Evolutionary conservation across 2,329 filamentous ascomycete genomes (phyloP).

Genomic region (Alternaria sp.): DNA sequence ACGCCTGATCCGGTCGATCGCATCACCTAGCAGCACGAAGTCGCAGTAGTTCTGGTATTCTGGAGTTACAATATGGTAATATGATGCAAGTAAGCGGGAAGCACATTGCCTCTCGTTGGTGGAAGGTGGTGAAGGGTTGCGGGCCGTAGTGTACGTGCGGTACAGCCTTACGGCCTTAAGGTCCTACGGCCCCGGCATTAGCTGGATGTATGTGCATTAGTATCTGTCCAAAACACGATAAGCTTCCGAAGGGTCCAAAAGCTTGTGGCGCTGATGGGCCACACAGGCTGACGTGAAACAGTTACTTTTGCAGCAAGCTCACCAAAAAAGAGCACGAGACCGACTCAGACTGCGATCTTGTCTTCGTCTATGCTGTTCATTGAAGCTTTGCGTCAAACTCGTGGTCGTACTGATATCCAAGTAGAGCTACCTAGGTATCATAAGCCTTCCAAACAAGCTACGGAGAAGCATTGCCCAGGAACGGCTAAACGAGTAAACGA

Average conservation of each 20-base stretch:
- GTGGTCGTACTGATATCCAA: background rate
- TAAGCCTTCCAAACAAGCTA: background rate
- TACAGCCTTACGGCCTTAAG: background rate
- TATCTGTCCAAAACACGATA: background rate
- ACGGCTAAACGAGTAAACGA: background rate
- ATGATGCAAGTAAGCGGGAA: background rate
- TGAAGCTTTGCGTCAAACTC: background rate
- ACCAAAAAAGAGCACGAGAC: background rate
- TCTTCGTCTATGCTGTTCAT: fast-evolving
- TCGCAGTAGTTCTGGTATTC: background rate
- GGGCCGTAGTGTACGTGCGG: background rate
- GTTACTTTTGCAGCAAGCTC: background rate
- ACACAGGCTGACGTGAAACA: background rate
- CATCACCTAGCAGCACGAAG: background rate
- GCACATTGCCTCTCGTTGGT: background rate
- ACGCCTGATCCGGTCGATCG: background rate
- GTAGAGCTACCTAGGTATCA: background rate
- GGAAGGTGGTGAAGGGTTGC: background rate
- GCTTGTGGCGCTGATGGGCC: background rate
- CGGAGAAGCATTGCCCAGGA: background rate
- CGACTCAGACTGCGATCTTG: fast-evolving
- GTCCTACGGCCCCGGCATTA: background rate
- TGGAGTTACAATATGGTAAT: background rate
- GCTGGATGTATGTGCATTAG: background rate
- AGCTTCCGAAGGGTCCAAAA: background rate